phyloP scores from a whole-genome alignment of 169 alveolate genomes.

The Cryptosporidium canis region DNA sequence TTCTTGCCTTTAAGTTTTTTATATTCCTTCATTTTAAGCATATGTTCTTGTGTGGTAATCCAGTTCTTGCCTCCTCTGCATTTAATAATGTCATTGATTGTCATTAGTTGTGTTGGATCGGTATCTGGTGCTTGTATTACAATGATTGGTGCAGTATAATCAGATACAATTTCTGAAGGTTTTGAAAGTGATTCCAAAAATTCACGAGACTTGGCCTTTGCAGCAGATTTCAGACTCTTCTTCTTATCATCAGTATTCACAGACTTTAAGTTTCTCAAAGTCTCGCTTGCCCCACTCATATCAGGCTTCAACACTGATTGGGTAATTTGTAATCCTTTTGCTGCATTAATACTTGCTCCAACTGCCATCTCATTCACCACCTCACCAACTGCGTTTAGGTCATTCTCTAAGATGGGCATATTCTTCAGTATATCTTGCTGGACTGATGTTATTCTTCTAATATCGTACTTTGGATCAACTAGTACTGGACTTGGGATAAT shows the following conservation, averaged over 20 bases:
- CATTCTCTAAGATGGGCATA: slow-evolving; percentile 38
- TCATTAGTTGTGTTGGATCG: slow-evolving; percentile 39
- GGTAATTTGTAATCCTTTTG: slow-evolving; percentile 52
- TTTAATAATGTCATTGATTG: slow-evolving; percentile 44
- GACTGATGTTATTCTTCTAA: slow-evolving; percentile 11
- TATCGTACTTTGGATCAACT: slow-evolving; percentile 58
- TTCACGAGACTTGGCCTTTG: slow-evolving; percentile 58
- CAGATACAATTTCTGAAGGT: slow-evolving; percentile 59
- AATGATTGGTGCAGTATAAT: slow-evolving; percentile 68
- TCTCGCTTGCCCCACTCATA: slow-evolving; percentile 12
- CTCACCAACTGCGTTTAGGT: slow-evolving; percentile 41
- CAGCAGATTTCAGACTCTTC: slow-evolving; percentile 6
- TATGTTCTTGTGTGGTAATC: slow-evolving; percentile 46
- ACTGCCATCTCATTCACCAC: slow-evolving; percentile 66
- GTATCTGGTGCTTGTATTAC: slow-evolving; percentile 73
- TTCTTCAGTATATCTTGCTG: slow-evolving; percentile 41
- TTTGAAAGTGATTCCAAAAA: slow-evolving; percentile 50
- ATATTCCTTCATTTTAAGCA: slow-evolving; percentile 47
- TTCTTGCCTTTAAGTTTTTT: slow-evolving; percentile 45
- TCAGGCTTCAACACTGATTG: slow-evolving; percentile 61
- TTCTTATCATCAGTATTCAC: not conserved
- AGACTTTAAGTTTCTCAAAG: slow-evolving; percentile 20
- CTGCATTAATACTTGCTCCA: slow-evolving; percentile 71
- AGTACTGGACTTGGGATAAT: slow-evolving; percentile 14
- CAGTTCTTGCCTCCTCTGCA: slow-evolving; percentile 65